Base-by-base conservation (phyloP, 2,329 filamentous ascomycete species). In the Esteya vermicola region DNA sequence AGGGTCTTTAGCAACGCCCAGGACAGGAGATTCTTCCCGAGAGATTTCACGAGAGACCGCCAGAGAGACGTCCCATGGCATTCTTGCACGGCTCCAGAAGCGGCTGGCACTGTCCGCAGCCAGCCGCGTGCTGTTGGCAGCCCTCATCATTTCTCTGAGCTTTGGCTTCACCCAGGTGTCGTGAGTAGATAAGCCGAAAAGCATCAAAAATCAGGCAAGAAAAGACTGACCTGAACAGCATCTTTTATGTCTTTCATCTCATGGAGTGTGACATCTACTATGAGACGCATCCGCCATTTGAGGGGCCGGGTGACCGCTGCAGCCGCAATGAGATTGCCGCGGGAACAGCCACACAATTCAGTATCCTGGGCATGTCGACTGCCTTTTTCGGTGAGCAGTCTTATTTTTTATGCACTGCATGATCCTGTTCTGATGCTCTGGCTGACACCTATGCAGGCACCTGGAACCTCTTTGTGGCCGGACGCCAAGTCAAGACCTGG, bases 241-340 rank as follows among this genome's bases (percentile, higher is more conserved):
- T 63, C 2, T 64, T 76, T 45, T 75, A 76, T 65, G 75, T 78
- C 20, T 82, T 84, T 49, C 75, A 76, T 42, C 53, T 81, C 2
- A 83, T 84, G 78, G 75, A 74, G 37, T 85, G 80, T 56, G 75
- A 84, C 40, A 67, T 70, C 38, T 85, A 75, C 53, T 85, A 83
- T 56, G 59, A 65, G 27, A 60, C 61, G 3, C 70, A 81, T 49
- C 64, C 69, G 12, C 63, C 67, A 0, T 70, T 60, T 37, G 48
- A 57, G 9, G 65, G 63, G 1, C 49, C 54, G 4, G 62, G 62
- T 4, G 70, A 77, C 43, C 63, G 70, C 14, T 85, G 80, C 51
- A 65, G 63, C 35, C 64, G 67, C 26, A 70, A 70, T 40, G 70
- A 72, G 45, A 78, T 85, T 43, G 69, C 78, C 35, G 74, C 78